A percentile compares a stretch with the other conserved stretches of the same genome.
Evolutionary conservation across 2,329 filamentous ascomycete species (phyloP).

Genomic region (Fusarium napiforme): DNA sequence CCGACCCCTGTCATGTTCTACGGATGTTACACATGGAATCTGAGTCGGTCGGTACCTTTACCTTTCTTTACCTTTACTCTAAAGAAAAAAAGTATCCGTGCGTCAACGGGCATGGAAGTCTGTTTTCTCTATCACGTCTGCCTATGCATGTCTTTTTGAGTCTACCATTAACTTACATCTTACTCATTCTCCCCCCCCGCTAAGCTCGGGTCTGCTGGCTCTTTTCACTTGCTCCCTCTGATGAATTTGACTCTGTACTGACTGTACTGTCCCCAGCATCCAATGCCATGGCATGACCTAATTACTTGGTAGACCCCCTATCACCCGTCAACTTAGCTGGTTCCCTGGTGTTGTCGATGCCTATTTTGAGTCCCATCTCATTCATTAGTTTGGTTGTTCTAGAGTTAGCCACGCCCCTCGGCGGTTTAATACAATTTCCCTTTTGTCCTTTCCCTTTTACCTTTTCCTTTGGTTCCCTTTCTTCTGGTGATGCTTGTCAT

Average conservation of each 20-base stretch:
- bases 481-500: conserved; percentile 38
- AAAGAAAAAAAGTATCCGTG: conserved; percentile 26
- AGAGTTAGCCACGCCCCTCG: conserved; percentile 31
- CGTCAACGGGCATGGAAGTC: conserved; percentile 14
- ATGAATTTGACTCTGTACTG: conserved; percentile 21
- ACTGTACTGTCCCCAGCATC: conserved; percentile 6
- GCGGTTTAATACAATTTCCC: conserved; percentile 46
- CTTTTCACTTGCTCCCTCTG: conserved; percentile 19
- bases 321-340: conserved; percentile 13
- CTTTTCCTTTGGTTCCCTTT: conserved; percentile 28
- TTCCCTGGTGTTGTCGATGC: conserved; percentile 27
- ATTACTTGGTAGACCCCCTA: conserved; percentile 41
- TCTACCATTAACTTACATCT: conserved; percentile 19
- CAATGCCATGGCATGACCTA: conserved; percentile 6
- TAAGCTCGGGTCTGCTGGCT: conserved; percentile 32
- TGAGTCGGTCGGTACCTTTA: conserved; percentile 37
- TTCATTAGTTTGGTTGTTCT: conserved; percentile 2
- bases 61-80: conserved; percentile 20
- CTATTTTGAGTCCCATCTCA: conserved; percentile 13
- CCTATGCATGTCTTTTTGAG: conserved; percentile 29
- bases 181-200: conserved; percentile 22
- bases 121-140: conserved; percentile 37
- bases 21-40: conserved; percentile 43
- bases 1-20: conserved; percentile 6
- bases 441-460: conserved; percentile 37